Conservation (phyloP, 2,329 filamentous ascomycete genomes). For the Aspergillus caelatus region DNA sequence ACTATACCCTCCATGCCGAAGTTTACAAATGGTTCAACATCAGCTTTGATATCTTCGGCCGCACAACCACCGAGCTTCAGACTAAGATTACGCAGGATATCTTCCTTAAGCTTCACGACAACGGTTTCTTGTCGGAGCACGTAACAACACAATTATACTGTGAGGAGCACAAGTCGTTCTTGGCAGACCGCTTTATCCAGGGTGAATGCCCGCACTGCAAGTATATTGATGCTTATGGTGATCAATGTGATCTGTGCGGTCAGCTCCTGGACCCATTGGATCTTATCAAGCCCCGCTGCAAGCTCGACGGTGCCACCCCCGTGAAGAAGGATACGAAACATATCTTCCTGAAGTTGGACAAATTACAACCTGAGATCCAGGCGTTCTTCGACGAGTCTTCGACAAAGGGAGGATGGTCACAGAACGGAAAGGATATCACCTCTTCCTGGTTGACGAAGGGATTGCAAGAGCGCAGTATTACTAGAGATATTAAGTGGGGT, state of each 20-base stretch:
- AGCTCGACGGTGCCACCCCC: slow-evolving; percentile 82
- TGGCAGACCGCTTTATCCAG: slow-evolving; percentile 73
- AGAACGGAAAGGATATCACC: slow-evolving; percentile 48
- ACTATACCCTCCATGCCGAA: slow-evolving; percentile 84
- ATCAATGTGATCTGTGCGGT: slow-evolving; percentile 77
- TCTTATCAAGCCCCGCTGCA: slow-evolving; percentile 84
- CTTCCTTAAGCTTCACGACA: slow-evolving; percentile 83
- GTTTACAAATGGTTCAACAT: slow-evolving; percentile 98
- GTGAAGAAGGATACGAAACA: slow-evolving; percentile 84
- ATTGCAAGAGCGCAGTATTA: slow-evolving; percentile 83
- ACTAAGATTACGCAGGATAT: slow-evolving; percentile 92
- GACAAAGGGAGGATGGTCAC: slow-evolving; percentile 63
- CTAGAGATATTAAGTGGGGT: slow-evolving; percentile 91
- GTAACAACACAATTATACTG: slow-evolving; percentile 91
- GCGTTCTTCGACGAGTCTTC: slow-evolving; percentile 76
- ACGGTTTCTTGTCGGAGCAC: slow-evolving; percentile 84
- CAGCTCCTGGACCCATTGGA: slow-evolving; percentile 72
- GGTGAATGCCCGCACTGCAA: slow-evolving; percentile 54
- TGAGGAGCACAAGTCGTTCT: slow-evolving; percentile 63
- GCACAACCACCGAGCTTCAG: slow-evolving; percentile 85
- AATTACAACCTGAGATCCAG: slow-evolving; percentile 74
- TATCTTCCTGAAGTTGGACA: slow-evolving; percentile 84
- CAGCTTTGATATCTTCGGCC: slow-evolving; percentile 90
- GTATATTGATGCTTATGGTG: slow-evolving; percentile 70
- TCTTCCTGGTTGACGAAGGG: slow-evolving; percentile 67